Percentiles rank a stretch among this genome's conserved stretches.
phyloP scores from a whole-genome alignment of 1,139 yeast species.

The Geotrichum australiense region DNA sequence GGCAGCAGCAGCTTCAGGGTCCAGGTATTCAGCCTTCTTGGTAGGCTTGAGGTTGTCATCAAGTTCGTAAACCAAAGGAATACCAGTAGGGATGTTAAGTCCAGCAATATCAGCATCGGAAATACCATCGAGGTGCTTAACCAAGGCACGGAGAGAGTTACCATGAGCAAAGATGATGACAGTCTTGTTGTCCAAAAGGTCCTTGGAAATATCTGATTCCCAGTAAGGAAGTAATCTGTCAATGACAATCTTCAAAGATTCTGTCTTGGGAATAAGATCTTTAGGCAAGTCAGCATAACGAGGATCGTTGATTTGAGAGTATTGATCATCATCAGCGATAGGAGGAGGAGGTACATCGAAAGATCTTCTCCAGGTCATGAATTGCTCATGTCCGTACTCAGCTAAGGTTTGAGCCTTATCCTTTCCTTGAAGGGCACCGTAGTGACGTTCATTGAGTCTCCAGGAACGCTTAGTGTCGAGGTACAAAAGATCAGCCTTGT shows the following conservation, averaged over 20 bases:
- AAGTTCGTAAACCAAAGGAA: conserved; percentile 95
- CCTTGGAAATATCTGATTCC: conserved; percentile 88
- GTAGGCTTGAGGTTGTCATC: conserved; percentile 82
- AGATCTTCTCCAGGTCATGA: conserved; percentile 97
- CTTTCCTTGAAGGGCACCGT: conserved; percentile 98
- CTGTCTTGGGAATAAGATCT: conserved; percentile 83
- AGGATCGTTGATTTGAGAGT: conserved; percentile 76
- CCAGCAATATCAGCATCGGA: conserved; percentile 90
- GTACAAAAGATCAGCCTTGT: conserved; percentile 81
- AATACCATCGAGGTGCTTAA: conserved; percentile 91
- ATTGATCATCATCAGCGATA: conserved; percentile 70
- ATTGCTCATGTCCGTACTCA: conserved; percentile 83
- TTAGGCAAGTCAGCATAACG: conserved; percentile 83
- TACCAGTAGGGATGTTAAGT: conserved; percentile 97
- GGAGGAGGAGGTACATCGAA: conserved; percentile 95
- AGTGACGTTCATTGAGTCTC: conserved; percentile 98
- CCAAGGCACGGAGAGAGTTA: conserved; percentile 95
- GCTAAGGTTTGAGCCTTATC: conserved; percentile 92
- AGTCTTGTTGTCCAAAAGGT: conserved; percentile 79
- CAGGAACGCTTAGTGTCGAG: conserved; percentile 92
- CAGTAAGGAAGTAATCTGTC: conserved; percentile 98
- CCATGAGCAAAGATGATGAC: conserved; percentile 97
- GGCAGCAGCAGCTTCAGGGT: conserved; percentile 99
- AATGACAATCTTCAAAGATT: conserved; percentile 89
- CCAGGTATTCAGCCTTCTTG: conserved; percentile 93